A percentile compares a stretch with the other conserved stretches of the same genome.
Conservation (phyloP, 1,284 basidiomycete species). For the Boletus chippewaensis region DNA sequence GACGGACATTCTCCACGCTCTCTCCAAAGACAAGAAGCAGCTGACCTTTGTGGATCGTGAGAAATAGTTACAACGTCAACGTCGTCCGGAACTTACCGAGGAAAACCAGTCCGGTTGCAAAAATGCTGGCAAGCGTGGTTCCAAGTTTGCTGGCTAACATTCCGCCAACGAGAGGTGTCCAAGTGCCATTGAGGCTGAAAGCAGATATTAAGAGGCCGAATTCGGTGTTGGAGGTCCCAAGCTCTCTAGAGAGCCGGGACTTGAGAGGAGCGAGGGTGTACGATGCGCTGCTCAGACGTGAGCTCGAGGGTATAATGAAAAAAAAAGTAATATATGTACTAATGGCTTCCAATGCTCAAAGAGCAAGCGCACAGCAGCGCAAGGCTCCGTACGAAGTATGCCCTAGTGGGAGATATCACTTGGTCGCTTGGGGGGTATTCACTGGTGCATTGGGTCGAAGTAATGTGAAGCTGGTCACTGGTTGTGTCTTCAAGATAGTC, state of each 20-base stretch:
- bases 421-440: conserved; percentile 2
- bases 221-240: conserved; percentile 70
- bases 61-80: neutral
- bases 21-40: conserved; percentile 57
- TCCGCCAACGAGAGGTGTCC: conserved; percentile 72
- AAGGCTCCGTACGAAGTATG: conserved; percentile 47
- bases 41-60: conserved; percentile 43
- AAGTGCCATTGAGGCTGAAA: conserved; percentile 70
- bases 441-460: neutral
- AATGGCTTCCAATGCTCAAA: conserved; percentile 69
- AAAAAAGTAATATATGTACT: conserved; percentile 39
- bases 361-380: conserved; percentile 71
- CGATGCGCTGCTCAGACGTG: conserved; percentile 43
- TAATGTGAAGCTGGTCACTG: neutral
- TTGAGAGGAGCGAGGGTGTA: conserved; percentile 73
- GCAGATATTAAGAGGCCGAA: conserved; percentile 72
- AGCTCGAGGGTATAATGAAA: neutral
- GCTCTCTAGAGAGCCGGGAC: conserved; percentile 61
- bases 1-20: conserved; percentile 46
- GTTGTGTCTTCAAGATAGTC: neutral
- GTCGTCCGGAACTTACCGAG: conserved; percentile 38
- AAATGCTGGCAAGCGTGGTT: conserved; percentile 60
- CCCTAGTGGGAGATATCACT: conserved; percentile 27
- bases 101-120: conserved; percentile 66
- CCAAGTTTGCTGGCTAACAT: conserved; percentile 62